Percentiles rank a stretch among this genome's conserved stretches.
These are phyloP conservation scores for Penstemon newberryi DNA, from an alignment of 257 asterid species.

Conservation along the genomic window DNA sequence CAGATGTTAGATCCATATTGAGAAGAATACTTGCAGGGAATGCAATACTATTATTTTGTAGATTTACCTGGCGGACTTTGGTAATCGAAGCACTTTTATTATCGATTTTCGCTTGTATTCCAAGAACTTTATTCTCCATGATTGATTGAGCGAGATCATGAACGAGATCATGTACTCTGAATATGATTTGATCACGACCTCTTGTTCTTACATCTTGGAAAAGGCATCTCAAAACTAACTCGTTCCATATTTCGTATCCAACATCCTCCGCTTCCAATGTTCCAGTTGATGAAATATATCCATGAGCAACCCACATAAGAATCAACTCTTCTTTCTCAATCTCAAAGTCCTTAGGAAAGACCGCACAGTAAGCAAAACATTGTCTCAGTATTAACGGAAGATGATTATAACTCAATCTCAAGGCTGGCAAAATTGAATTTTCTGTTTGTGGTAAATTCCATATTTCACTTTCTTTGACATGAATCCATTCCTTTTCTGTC, in stretches of 20 bases:
- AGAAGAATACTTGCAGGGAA: neutral
- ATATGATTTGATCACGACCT: neutral
- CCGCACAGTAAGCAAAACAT: constrained; percentile 28
- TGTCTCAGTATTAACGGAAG: constrained; percentile 24
- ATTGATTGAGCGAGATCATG: constrained; percentile 28
- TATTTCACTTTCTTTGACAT: too few species aligned
- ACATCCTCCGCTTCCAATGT: constrained; percentile 19
- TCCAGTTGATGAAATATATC: constrained; percentile 22
- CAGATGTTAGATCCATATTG: neutral
- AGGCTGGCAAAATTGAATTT: constrained; percentile 7
- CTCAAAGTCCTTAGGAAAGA: constrained; percentile 19
- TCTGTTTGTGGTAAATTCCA: neutral
- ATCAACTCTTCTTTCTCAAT: constrained; percentile 18
- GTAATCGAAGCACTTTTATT: neutral
- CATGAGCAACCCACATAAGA: constrained; percentile 18
- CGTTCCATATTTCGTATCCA: constrained; percentile 25
- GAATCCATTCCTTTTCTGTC: too few species aligned
- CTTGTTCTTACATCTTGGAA: constrained; percentile 23
- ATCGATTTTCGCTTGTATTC: neutral
- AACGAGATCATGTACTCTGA: constrained; percentile 25
- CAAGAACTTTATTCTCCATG: constrained; percentile 11
- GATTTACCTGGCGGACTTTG: constrained; percentile 20
- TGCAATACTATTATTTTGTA: neutral
- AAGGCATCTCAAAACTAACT: constrained; percentile 23
- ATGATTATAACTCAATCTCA: constrained; percentile 25